Evolutionary conservation across 768 basidiomycete genomes (phyloP), one percentile per base, ranked within the genome.

Genomic region (Macrocybe gigantea): DNA sequence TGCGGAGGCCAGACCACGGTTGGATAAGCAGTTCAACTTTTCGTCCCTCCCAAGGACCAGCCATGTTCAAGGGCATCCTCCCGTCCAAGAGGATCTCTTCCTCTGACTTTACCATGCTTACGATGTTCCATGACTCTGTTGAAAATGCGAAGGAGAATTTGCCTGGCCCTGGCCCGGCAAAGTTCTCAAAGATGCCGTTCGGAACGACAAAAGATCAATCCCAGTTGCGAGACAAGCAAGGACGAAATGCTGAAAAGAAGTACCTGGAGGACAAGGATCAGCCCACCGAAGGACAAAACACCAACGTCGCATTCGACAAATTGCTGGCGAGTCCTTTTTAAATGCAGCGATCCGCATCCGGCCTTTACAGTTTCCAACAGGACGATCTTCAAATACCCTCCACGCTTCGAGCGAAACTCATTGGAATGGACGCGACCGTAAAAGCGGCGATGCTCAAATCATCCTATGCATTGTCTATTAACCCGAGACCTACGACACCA

Each of bases 391-490:
- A 94, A 66, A 91, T 94, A 14, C 92, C 92, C 3, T 67, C 78
- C 6, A 80, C 79, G 2, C 69, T 93, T 15, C 78, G 92, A 6
- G 84, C 83, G 1, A 90, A 91, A 64, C 78, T 94, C 12, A 72
- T 73, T 41, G 81, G 80, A 11, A 89, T 95, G 79, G 89, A 94
- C 48, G 68, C 83, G 0, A 81, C 85, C 1, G 87, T 95, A 43
- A 95, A 95, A 61, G 90, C 88, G 5, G 88, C 88, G 9, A 93
- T 95, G 88, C 71, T 95, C 48, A 91, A 88, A 60, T 90, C 89
- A 0, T 91, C 90, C 1, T 81, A 85, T 31, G 76, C 78, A 29
- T 69, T 88, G 62, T 66, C 74, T 13, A 63, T 70, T 6, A 72
- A 65, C 49, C 69, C 69, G 30, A 66, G 66, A 35, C 76, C 79